A percentile compares a stretch with the other conserved stretches of the same genome.
These are phyloP conservation scores for Alnus glutinosa DNA, from an alignment of 306 rosid genomes.

Conservation along the genomic window DNA sequence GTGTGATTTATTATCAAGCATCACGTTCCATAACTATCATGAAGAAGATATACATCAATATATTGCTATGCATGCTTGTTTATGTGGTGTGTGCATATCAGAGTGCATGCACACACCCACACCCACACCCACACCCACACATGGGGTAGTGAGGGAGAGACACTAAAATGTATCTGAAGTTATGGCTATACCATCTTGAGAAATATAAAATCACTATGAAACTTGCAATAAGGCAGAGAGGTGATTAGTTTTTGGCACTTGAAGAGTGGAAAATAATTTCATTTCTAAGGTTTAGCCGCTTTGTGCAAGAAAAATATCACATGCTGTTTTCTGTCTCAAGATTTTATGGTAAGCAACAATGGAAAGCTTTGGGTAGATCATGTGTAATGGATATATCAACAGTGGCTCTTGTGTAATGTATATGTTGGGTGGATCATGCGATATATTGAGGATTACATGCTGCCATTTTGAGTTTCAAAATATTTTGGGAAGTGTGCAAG, in stretches of 20 bases:
- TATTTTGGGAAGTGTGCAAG: not conserved
- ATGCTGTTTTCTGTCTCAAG: not conserved
- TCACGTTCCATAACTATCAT: not conserved
- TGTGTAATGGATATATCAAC: not conserved
- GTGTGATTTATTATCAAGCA: not conserved
- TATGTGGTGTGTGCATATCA: not conserved
- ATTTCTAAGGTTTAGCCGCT: not conserved
- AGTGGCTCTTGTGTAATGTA: not conserved
- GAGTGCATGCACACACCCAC: not conserved
- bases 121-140: too few relatives aligned
- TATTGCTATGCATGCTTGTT: not conserved
- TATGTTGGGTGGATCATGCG: not conserved
- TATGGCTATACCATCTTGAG: not conserved
- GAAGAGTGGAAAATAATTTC: not conserved
- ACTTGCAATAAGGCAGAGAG: too few relatives aligned
- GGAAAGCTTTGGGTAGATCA: conserved; percentile 1
- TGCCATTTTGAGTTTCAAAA: conserved; percentile 1
- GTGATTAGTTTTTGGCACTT: not conserved
- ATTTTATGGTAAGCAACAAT: not conserved
- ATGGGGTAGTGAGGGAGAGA: not conserved
- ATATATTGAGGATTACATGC: not conserved
- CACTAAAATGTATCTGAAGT: not conserved
- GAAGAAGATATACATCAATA: not conserved
- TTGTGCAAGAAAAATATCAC: not conserved
- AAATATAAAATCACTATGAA: too few relatives aligned